These are phyloP conservation scores for Gillenia trifoliata DNA, from an alignment of 306 rosid species.

Conservation along the genomic window DNA sequence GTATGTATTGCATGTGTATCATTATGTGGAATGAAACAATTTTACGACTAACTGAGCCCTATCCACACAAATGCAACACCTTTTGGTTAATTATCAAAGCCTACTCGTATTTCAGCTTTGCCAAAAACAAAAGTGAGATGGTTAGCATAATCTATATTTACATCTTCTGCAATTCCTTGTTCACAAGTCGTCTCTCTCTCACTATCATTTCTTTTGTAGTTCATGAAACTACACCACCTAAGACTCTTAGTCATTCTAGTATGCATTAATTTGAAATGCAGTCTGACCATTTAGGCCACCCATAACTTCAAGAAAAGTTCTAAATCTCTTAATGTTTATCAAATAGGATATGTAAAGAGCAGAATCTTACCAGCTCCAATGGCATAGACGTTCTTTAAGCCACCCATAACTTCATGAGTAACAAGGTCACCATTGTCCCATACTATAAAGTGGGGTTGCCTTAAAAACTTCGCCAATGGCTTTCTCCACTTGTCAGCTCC, in stretches of 20 bases:
- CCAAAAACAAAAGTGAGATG: neutral
- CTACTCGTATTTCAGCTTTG: neutral
- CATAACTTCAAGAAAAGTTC: neutral
- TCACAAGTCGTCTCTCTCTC: neutral
- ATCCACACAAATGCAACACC: neutral
- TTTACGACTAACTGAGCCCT: neutral
- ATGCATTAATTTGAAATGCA: neutral
- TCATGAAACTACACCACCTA: neutral
- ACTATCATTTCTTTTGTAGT: neutral
- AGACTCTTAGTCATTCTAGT: neutral
- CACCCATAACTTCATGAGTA: constrained; percentile 98
- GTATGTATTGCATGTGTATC: neutral
- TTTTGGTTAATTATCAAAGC: neutral
- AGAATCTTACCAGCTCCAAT: constrained; percentile 84
- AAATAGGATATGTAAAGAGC: neutral
- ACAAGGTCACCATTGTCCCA: constrained; percentile 98
- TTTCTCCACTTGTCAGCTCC: constrained; percentile 95
- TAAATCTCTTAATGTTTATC: neutral
- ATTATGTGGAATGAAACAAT: neutral
- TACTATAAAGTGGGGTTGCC: constrained; percentile 86
- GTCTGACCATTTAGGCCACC: neutral
- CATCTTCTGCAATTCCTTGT: neutral
- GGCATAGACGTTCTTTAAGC: constrained; percentile 94
- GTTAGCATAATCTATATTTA: neutral
- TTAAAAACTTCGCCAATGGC: constrained; percentile 77